Evolutionary conservation across 306 rosid species (phyloP), one percentile per base, ranked within the genome.

Genomic region (Betula pendula): DNA sequence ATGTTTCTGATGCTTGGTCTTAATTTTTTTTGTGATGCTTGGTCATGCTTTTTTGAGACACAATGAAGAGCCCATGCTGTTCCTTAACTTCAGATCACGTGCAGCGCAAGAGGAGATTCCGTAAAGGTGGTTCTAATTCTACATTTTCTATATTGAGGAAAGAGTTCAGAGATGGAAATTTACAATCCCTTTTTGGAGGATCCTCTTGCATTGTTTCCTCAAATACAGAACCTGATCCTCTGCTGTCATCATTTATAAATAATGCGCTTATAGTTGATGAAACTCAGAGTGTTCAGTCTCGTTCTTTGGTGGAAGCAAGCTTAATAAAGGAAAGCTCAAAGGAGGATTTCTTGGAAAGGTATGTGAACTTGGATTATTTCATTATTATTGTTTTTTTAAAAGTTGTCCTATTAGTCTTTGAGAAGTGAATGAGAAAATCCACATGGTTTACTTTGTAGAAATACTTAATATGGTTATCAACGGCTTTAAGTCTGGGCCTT

Each of bases 161-260:
- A 84, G 98, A 95, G 85, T 83, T 90, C 27, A 84, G 89, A 78
- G 98, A 95, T 75, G 97, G 97, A 77, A 88, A 78, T 74, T 75
- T 88, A 75, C 96, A 86, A 77, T 80, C 97, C 70, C 96, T 92
- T 80, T 85, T 92, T 24, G 93, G 93, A 65, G 96, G 96, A 75
- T 90, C 98, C 71, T 87, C 88, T 14, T 82, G 67, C 78, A 17
- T 76, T 14, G 65, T 87, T 60, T 74, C 96, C 31, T 81, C 90
- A 45, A 88, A 83, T 68, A 69, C 93, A 2, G 98, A 88, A 73
- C 88, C 98, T 7, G 98, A 95, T 87, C 92, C 92, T 60, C 68
- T 95, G 86, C 69, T 95, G 82, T 87, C 90, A 42, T 92, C 97
- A 19, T 95, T 95, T 81, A 92, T 93, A 40, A 90, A 84, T 84